Conservation (phyloP, 805 yeast genomes). For the Candida yuanshanica region DNA sequence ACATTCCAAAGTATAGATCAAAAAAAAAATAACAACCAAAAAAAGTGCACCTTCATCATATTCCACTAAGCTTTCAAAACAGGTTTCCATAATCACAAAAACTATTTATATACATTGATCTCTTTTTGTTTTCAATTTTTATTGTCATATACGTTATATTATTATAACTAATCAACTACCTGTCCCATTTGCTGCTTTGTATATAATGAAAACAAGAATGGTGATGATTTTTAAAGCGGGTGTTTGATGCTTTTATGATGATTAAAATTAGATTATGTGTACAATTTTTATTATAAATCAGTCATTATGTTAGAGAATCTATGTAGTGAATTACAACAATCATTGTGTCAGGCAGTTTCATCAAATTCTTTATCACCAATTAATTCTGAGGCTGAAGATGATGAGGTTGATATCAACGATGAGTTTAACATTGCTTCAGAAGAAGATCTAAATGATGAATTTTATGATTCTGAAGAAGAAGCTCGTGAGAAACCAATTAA, state of each 20-base stretch:
- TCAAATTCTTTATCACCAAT: constrained; percentile 1
- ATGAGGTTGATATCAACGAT: constrained; percentile 29
- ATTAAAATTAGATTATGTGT: background rate
- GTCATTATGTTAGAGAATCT: background rate
- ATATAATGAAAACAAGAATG: background rate
- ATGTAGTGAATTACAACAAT: background rate
- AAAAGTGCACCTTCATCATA: background rate
- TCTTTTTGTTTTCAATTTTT: background rate
- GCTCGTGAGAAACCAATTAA: constrained; percentile 15
- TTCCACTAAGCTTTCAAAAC: no score
- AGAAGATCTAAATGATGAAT: constrained; percentile 38
- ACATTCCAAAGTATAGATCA: background rate
- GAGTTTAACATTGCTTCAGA: constrained; percentile 56
- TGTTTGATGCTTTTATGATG: background rate
- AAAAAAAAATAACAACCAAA: background rate
- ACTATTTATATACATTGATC: background rate
- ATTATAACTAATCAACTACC: background rate
- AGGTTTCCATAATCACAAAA: no score
- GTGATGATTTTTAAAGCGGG: background rate
- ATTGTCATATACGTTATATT: background rate
- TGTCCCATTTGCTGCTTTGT: constrained; percentile 1
- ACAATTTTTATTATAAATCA: background rate
- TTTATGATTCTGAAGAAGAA: constrained; percentile 24
- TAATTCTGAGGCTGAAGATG: constrained; percentile 31
- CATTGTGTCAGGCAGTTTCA: no score